A percentile compares a stretch with the other conserved stretches of the same genome.
Conservation (phyloP, 2,329 filamentous ascomycete genomes). For the Dendrostoma leiphaemia region DNA sequence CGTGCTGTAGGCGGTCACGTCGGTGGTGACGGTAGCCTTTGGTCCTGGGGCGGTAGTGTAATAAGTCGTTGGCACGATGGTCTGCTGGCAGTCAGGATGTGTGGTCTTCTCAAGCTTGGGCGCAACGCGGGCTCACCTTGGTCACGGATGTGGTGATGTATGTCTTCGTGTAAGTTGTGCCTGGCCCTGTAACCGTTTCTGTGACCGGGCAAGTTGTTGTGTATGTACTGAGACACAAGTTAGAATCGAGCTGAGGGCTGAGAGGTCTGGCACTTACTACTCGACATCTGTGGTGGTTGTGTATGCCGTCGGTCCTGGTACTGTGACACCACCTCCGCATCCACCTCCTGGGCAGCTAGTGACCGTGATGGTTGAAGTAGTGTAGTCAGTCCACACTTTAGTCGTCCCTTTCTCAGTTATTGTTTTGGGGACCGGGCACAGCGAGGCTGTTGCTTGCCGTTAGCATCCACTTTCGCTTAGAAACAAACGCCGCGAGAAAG, state of each 20-base stretch:
- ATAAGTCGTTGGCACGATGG: constrained; percentile 28
- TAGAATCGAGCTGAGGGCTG: not conserved
- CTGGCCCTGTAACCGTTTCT: constrained; percentile 34
- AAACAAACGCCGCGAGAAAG: too few species aligned
- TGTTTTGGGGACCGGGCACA: constrained; percentile 45
- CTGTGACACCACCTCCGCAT: constrained; percentile 35
- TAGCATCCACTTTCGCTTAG: too few species aligned
- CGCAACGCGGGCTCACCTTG: constrained; percentile 26
- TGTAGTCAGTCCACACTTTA: constrained; percentile 39
- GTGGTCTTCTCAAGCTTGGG: constrained; percentile 24
- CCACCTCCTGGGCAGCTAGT: constrained; percentile 34
- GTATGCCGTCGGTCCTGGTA: constrained; percentile 32
- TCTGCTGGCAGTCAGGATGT: constrained; percentile 24
- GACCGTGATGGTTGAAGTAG: constrained; percentile 42
- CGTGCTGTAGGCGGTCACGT: constrained; percentile 39
- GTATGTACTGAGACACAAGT: constrained; percentile 30
- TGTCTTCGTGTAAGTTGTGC: constrained; percentile 35
- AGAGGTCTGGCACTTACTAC: constrained; percentile 2
- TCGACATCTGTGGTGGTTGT: constrained; percentile 31
- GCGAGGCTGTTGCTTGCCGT: constrained; percentile 30
- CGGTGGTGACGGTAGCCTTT: constrained; percentile 31
- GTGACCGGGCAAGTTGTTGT: constrained; percentile 35
- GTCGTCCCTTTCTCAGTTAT: constrained; percentile 38
- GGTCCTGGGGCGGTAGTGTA: constrained; percentile 34
- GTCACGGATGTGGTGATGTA: constrained; percentile 44